Base-by-base conservation (phyloP, 2,329 filamentous ascomycete species). In the Verticillium tricorpus region DNA sequence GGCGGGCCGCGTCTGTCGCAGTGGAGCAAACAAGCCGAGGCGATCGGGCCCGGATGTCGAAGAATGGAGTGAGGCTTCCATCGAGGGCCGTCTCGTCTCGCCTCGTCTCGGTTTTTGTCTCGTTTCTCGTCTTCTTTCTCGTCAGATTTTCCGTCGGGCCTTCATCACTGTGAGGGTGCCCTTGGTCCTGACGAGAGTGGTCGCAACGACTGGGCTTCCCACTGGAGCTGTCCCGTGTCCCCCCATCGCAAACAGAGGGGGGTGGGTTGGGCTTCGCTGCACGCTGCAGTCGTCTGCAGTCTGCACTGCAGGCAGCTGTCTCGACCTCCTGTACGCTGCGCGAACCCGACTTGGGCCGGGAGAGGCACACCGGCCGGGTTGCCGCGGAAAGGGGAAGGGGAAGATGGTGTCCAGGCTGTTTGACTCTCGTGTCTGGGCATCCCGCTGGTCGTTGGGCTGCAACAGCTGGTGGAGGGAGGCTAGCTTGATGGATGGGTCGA, bases 1-100 rank as follows among this genome's bases (percentile, higher is more conserved):
- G 50, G 56, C 60, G 52, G 62, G 55, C 64, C 58, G 64, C 57
- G 62, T 57, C 60, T 64, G 62, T 59, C 62, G 62, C 64, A 62
- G 64, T 58, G 60, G 60, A 60, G 63, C 57, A 56, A 40, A 56
- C 35, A 56, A 40, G 58, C 35, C 31, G 58, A 59, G 61, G 22
- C 9, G 45, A 52, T 22, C 45, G 45, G 45, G 19, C 45, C 45
- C n/a, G 19, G n/a, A 52, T 1, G 45, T 52, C 45, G 19, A 52
- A 52, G 19, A 19, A 19, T 6, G 19, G 45, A 52, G 45, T 52
- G 45, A 52, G 45, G 45, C 45, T 52, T 52, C 19, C n/a, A 17
- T n/a, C 17, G 14, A 25, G 11, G 6, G 11, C 22, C 19, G n/a
- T 52, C 45, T 52, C 39, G 45, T 52, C 11, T 19, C 8, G 6